phyloP scores from a whole-genome alignment of 2,329 filamentous ascomycete genomes.

The Sporothrix schenckii region DNA sequence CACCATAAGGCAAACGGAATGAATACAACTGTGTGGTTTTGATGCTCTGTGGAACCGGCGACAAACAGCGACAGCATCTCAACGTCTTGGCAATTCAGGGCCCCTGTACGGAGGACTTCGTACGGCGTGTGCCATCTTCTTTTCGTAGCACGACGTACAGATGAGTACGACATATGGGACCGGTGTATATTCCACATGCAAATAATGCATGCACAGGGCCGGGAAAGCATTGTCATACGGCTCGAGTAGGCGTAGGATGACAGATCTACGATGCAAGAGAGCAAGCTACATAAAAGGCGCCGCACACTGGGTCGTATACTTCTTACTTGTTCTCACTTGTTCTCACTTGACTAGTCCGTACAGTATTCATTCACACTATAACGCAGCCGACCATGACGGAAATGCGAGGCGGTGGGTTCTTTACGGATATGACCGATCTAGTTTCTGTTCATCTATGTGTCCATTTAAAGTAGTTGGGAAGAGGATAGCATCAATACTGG shows the following conservation, averaged over 20 bases:
- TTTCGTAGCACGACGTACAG: background rate
- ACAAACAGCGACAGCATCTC: background rate
- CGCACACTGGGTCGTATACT: too few relatives aligned
- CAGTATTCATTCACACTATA: too few relatives aligned
- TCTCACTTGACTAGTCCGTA: too few relatives aligned
- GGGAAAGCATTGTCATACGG: background rate
- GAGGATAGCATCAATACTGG: background rate
- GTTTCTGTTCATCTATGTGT: background rate
- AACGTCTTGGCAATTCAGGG: background rate
- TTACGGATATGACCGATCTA: slow-evolving; percentile 11
- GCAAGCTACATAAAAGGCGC: too few relatives aligned
- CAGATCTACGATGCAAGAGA: background rate
- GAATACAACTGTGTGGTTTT: background rate
- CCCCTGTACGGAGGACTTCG: background rate
- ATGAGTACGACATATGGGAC: background rate
- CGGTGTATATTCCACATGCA: background rate
- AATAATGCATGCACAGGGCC: background rate
- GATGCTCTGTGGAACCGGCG: slow-evolving; percentile 2
- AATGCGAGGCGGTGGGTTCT: background rate
- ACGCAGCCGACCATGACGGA: too few relatives aligned
- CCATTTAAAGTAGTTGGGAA: background rate
- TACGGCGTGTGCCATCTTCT: background rate
- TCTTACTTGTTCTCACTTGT: too few relatives aligned
- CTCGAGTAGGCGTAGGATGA: background rate
- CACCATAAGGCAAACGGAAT: background rate